These are phyloP conservation scores for Candida silvatica DNA, from an alignment of 805 yeast species.

Conservation along the genomic window DNA sequence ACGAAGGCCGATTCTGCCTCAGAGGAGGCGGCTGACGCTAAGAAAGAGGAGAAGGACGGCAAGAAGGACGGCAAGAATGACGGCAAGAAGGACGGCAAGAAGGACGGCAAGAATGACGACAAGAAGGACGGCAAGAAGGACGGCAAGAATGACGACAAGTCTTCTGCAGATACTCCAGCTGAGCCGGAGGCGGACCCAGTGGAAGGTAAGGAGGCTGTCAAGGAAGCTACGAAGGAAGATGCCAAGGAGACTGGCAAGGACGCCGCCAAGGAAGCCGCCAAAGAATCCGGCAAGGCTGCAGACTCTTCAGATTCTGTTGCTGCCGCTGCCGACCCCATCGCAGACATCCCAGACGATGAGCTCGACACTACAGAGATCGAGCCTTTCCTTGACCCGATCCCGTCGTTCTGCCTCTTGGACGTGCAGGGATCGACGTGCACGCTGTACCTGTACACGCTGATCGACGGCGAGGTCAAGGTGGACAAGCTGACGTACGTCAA, in stretches of 20 bases:
- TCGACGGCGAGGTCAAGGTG: slow-evolving; percentile 80
- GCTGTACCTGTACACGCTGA: slow-evolving; percentile 73
- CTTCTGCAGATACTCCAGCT: slow-evolving; percentile 4
- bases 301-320: too few relatives aligned
- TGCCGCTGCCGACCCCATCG: too few relatives aligned
- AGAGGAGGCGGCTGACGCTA: slow-evolving; percentile 23
- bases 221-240: background rate
- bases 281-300: slow-evolving; percentile 13
- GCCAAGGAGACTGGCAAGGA: slow-evolving; percentile 5
- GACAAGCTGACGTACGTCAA: slow-evolving; percentile 73
- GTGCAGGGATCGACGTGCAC: slow-evolving; percentile 74
- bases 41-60: background rate
- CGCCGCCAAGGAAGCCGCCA: slow-evolving; percentile 6
- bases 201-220: background rate
- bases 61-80: background rate
- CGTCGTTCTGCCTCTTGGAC: slow-evolving; percentile 85
- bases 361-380: slow-evolving; percentile 8
- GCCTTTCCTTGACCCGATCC: slow-evolving; percentile 35
- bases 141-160: slow-evolving; percentile 8
- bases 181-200: background rate
- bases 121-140: slow-evolving; percentile 14
- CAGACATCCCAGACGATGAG: slow-evolving; percentile 8
- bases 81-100: background rate
- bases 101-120: slow-evolving; percentile 2
- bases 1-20: background rate